Evolutionary conservation across 441 rosid species (phyloP), one percentile per base, ranked within the genome.

Genomic region (Populus hybrid): DNA sequence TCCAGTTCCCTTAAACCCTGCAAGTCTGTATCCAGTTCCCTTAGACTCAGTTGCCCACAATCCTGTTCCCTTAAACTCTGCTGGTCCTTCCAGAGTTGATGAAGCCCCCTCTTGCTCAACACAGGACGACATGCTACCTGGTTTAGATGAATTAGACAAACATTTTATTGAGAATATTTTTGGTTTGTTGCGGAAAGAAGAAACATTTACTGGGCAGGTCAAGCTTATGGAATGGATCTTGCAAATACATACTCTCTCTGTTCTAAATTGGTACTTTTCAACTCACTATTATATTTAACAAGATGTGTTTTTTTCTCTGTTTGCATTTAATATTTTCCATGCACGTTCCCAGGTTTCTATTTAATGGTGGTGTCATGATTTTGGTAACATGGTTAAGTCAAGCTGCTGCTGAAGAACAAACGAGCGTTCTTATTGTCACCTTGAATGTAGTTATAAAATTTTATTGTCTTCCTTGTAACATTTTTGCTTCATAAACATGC

Each of bases 171-270:
- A 89, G 78, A 94, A 84, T 81, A 89, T 94, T 77, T 93, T 94
- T 78, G 80, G 73, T 67, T 75, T 83, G 82, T 81, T 97, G 90
- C 82, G 84, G 69, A 92, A 86, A 85, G 99, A 94, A 81, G 99
- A 94, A 82, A 87, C 98, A 28, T 97, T 94, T 88, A 87, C 90
- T 74, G 99, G 99, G 83, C 98, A 92, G 83, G 92, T 87, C 78
- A 97, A 92, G 84, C 84, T 94, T 79, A 86, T 93, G 99, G 98
- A 94, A 73, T 87, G 94, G 98, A 90, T 94, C 92, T 85, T 91
- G 91, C 90, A 82, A 85, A 91, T 97, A 77, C 93, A 91, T 82
- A 93, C 89, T 86, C 79, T 93, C 65, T 84, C 90, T 50, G 97
- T 93, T 8, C 79, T 92, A 78, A 84, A 84, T 75, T 97, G 99